Base-by-base conservation (phyloP, 2,329 filamentous ascomycete genomes). In the Nemania serpens region DNA sequence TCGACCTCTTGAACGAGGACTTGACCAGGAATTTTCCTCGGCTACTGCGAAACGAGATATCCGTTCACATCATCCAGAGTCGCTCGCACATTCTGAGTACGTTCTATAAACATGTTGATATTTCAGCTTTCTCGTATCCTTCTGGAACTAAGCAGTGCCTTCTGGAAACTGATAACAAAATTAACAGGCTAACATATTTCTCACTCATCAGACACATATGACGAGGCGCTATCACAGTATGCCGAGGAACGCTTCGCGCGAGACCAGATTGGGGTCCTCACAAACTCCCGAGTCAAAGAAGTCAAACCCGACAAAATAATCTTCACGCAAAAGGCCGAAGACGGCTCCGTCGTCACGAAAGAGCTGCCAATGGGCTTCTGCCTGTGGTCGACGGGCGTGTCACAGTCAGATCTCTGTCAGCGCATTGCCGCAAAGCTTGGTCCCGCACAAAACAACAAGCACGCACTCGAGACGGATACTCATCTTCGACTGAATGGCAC, bases 281-380 rank as follows among this genome's bases (percentile, higher is more conserved):
- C 93, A 55, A 98, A 97, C 75, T 89, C 95, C 1, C 87, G 95
- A 62, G 95, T 99, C 18, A 91, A 93, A 76, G 94, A 97, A 75
- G 93, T 99, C 15, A 84, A 84, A 45, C 75, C 84, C 0, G 92
- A 98, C 75, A 90, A 86, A 71, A 97, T 99, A 62, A 77, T 97
- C 22, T 99, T 97, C 78, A 90, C 89, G 0, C 93, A 99, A 75
- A 89, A 91, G 71, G 82, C 82, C 50, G 85, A 90, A 3, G 81
- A 92, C 55, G 93, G 92, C 45, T 85, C 87, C 33, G 76, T 88
- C 0, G 70, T 97, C n/a, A 90, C 88, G 22, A 99, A 99, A 75
- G 95, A 99, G 71, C 86, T 99, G 0, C 94, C 95, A 0, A 93
- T 92, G 81, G 95, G 93, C 29, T 97, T 99, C 79, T 98, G 95